phyloP scores from a whole-genome alignment of 495 filamentous ascomycete species.

The Daldinia concentrica region DNA sequence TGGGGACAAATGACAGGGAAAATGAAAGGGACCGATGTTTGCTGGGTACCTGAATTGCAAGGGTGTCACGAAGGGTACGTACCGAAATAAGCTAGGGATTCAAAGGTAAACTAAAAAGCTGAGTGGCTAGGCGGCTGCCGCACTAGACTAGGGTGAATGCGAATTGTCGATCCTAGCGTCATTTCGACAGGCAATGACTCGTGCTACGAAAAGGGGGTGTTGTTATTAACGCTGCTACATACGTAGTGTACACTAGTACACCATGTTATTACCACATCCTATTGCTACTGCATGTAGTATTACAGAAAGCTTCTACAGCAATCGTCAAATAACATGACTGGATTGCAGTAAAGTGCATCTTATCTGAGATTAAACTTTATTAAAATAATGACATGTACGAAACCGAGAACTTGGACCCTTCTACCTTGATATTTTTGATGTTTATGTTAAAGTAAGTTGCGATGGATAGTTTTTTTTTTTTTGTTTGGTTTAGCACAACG shows the following conservation, averaged over 20 bases:
- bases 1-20: slow-evolving; percentile 15
- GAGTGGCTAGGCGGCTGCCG: slow-evolving; percentile 28
- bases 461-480: background rate
- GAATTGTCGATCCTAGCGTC: slow-evolving; percentile 43
- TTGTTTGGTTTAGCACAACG: background rate
- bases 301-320: background rate
- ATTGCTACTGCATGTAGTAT: background rate
- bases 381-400: slow-evolving; percentile 11
- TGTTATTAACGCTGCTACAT: slow-evolving; percentile 11
- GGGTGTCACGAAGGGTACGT: slow-evolving; percentile 28
- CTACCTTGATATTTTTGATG: background rate
- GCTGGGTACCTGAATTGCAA: slow-evolving; percentile 31
- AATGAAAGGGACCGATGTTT: slow-evolving; percentile 39
- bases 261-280: background rate
- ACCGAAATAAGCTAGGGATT: slow-evolving; percentile 16
- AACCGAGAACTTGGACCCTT: slow-evolving; percentile 6
- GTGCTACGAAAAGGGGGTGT: slow-evolving; percentile 30
- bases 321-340: background rate
- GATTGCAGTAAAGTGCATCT: slow-evolving; percentile 1
- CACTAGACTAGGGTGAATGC: slow-evolving; percentile 27
- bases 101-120: slow-evolving; percentile 26
- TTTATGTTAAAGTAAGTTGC: background rate
- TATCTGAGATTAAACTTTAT: slow-evolving; percentile 6
- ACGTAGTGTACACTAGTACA: too few species aligned
- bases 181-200: slow-evolving; percentile 28